These are phyloP conservation scores for Xylaria sp. DNA, from an alignment of 2,329 filamentous ascomycete genomes.

Conservation along the genomic window DNA sequence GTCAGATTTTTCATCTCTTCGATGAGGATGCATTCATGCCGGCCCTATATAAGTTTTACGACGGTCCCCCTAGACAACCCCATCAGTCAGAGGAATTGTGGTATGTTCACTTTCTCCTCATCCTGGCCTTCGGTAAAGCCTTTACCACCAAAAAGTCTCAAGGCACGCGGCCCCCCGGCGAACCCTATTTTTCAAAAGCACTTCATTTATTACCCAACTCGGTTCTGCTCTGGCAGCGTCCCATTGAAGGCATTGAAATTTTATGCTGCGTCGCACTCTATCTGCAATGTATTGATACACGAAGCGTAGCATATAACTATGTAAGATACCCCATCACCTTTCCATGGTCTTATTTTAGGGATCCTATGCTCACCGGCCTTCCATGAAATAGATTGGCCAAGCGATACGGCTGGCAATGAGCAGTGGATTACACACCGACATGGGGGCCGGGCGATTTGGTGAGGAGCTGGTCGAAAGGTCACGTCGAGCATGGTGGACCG, in stretches of 20 bases:
- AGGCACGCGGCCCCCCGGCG: neutral
- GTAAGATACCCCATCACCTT: neutral
- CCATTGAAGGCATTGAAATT: neutral
- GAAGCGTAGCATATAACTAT: neutral
- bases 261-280: conserved; percentile 4
- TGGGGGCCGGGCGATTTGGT: neutral
- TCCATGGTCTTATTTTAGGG: neutral
- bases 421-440: neutral
- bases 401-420: conserved; percentile 1
- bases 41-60: neutral
- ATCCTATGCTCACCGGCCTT: neutral
- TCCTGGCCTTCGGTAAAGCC: conserved; percentile 4
- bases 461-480: neutral
- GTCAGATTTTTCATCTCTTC: conserved; percentile 6
- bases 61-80: neutral
- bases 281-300: neutral
- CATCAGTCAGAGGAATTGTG: neutral
- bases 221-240: neutral
- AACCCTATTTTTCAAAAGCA: neutral
- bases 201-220: conserved; percentile 1
- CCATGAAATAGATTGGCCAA: neutral
- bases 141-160: neutral
- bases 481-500: conserved; percentile 5
- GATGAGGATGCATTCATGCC: neutral
- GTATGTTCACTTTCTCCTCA: conserved; percentile 7